Evolutionary conservation across 2,329 filamentous ascomycete genomes (phyloP).

Genomic region (Lecanicillium sp.): DNA sequence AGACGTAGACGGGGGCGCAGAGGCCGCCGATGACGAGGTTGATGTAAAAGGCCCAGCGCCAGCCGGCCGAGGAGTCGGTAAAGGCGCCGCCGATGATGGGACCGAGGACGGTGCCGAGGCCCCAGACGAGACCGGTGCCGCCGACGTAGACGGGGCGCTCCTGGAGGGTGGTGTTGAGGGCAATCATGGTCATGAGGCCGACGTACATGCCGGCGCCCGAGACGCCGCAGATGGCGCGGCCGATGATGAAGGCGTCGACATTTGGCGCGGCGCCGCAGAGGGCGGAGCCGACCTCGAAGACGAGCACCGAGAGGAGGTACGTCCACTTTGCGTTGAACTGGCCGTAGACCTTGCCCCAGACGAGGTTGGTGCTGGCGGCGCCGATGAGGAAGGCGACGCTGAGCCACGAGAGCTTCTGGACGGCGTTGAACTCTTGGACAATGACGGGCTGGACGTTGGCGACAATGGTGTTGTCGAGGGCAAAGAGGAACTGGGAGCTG

Average conservation of each 20-base stretch:
- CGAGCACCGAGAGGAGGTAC: constrained; percentile 18
- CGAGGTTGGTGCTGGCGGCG: constrained; percentile 31
- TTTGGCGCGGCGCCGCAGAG: constrained; percentile 34
- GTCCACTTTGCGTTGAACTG: constrained; percentile 39
- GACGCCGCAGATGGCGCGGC: constrained; percentile 35
- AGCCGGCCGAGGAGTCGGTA: constrained; percentile 30
- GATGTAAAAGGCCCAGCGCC: constrained; percentile 37
- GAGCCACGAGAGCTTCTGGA: constrained; percentile 37
- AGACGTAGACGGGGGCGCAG: constrained; percentile 23
- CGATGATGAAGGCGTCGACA: constrained; percentile 38
- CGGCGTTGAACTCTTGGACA: constrained; percentile 27
- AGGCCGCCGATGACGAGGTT: constrained; percentile 42
- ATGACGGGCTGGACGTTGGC: constrained; percentile 39
- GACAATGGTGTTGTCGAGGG: constrained; percentile 43
- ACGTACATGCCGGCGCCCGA: constrained; percentile 35
- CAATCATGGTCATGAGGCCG: constrained; percentile 23
- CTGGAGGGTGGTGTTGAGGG: constrained; percentile 19
- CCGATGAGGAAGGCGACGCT: constrained; percentile 32
- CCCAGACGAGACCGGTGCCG: constrained; percentile 27
- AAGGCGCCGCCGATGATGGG: constrained; percentile 42
- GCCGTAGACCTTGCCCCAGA: constrained; percentile 36
- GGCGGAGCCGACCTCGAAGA: constrained; percentile 23
- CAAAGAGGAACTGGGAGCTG: constrained; percentile 31
- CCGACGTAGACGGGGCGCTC: constrained; percentile 22
- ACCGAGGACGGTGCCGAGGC: constrained; percentile 39